Base-by-base conservation (phyloP, 257 asterid genomes). In the Ophiorrhiza pumila region DNA sequence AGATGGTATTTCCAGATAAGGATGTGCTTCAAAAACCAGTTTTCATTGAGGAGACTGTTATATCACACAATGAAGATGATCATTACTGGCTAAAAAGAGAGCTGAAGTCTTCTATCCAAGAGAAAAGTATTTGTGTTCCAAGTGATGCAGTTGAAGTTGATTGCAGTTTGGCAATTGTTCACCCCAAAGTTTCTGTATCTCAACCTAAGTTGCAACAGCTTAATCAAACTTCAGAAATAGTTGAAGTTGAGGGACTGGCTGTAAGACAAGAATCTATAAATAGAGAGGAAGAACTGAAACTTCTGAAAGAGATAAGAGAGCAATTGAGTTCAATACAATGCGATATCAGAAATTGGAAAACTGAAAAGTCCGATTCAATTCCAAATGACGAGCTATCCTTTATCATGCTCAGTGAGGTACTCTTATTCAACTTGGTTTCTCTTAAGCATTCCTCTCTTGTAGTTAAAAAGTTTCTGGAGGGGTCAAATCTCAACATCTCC, bases 21-120 rank as follows among this genome's bases (percentile, higher is more conserved):
- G 86, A 77, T 73, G 73, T 62, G 74, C 69, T 71, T 67, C 78
- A 83, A 45, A 80, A 72, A 45, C 80, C 80, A 47, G 80, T 78
- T 72, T 70, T 75, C 61, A 73, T 68, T 17, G 78, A 74, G 55
- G 83, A 85, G 46, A 76, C 58, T 14, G 71, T 37, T 52, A 84
- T 78, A 81, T 57, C 75, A 29, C 76, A 50, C 58, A 75, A 62
- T 50, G 85, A 82, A 64, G 85, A 80, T 1, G 93, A 86, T 56
- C 82, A 88, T 7, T 89, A 86, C 41, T 83, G 87, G 92, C 84
- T 91, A 53, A 85, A 90, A 85, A 93, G 84, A 65, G 73, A 84
- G 56, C 53, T 93, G 68, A 83, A 77, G 65, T 85, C 89, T 43
- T 65, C 83, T 18, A 71, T 74, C 17, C 63, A 75, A 2, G 89